Evolutionary conservation across 1,139 yeast species (phyloP).

Genomic region (Trichomonascaceae sp.): DNA sequence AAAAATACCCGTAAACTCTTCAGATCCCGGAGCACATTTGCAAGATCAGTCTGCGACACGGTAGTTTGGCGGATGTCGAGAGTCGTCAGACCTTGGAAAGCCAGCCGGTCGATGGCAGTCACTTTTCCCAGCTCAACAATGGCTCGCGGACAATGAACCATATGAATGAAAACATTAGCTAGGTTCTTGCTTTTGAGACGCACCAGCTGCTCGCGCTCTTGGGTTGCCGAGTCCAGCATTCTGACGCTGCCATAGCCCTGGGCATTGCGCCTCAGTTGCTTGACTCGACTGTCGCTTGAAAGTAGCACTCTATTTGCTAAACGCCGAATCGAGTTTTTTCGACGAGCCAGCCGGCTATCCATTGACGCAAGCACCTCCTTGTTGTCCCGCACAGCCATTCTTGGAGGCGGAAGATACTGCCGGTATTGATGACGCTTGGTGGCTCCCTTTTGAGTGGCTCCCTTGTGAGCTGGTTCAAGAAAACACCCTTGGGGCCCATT

Average conservation of each 20-base stretch:
- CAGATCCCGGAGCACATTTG: neutral
- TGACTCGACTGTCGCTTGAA: no score
- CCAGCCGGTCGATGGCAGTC: neutral
- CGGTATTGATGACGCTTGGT: no score
- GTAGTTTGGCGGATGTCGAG: neutral
- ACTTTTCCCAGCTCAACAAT: neutral
- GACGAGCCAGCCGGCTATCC: no score
- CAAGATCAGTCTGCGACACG: neutral
- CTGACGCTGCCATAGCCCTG: neutral
- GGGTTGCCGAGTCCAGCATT: neutral
- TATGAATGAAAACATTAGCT: neutral
- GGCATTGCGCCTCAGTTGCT: no score
- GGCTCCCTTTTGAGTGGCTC: no score
- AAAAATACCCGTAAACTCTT: neutral
- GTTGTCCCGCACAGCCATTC: no score
- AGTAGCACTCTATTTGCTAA: no score
- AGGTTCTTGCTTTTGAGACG: neutral
- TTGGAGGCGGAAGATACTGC: no score
- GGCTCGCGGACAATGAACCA: neutral
- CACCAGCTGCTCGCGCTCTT: neutral
- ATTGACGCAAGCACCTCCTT: no score
- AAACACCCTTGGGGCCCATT: no score
- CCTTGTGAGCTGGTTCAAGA: no score
- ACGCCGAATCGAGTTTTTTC: no score
- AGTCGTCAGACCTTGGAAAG: neutral